Base-by-base conservation (phyloP, 2,329 filamentous ascomycete genomes). In the Penicillium sp. region DNA sequence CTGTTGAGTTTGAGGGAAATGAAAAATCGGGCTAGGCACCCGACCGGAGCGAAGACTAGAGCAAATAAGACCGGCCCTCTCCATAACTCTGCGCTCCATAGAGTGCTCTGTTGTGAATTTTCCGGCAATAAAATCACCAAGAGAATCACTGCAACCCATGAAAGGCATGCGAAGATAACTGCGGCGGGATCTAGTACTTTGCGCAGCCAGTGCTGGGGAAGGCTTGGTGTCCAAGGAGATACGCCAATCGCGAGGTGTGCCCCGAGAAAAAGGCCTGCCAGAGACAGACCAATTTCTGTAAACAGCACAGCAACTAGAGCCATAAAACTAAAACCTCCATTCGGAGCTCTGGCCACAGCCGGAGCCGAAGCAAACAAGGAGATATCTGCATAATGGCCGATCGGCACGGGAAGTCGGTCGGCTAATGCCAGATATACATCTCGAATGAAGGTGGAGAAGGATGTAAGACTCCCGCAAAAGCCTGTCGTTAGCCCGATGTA, bases 401-500 rank as follows among this genome's bases (percentile, higher is more conserved):
- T 68, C 0, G 84, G 81, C 0, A 78, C 73, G 1, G 73, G 0
- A 10, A 56, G 24, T 8, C 29, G 14, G 19, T 56, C 52, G 5
- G 45, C 27, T 14, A 52, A 26, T 21, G 90, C 88, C 13, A 95
- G 80, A 69, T 93, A 95, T 13, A 81, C 75, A 66, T 95, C 91
- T n/a, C 89, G 83, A 39, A 91, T 85, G 70, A 93, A 93, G 24
- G 86, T 85, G 0, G 91, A 95, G 73, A 96, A 96, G 7, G 88
- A 91, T 8, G 91, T 96, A 67, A 95, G 90, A 58, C 88, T 91
- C 55, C 92, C 90, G 68, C 90, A 95, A 73, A 93, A 92, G n/a
- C 89, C 93, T 0, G 89, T 95, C 0, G 90, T 84, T 13, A 96
- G 83, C 48, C 89, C 91, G 56, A 95, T 87, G 14, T 47, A 56